These are phyloP conservation scores for Nymphaea colorata DNA, from an alignment of 164 flowering plant genomes.

Conservation along the genomic window DNA sequence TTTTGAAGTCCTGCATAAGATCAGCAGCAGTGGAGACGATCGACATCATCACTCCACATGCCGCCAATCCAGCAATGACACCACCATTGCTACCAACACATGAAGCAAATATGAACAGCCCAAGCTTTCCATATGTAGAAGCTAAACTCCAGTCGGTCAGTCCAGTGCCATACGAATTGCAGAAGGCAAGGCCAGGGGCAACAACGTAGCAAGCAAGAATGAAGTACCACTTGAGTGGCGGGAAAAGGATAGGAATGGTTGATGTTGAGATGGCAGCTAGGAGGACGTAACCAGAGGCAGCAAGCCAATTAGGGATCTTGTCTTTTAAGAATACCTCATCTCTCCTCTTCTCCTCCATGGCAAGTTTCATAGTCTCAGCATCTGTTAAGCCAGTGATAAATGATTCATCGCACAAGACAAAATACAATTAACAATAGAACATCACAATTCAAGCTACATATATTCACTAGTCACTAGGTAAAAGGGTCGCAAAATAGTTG, in stretches of 20 bases:
- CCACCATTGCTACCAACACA: slow-evolving; percentile 77
- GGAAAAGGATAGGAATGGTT: slow-evolving; percentile 71
- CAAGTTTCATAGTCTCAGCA: slow-evolving; percentile 7
- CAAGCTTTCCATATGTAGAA: slow-evolving; percentile 86
- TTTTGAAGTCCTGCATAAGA: slow-evolving; percentile 97
- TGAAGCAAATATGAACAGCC: slow-evolving; percentile 77
- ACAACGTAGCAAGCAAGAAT: slow-evolving; percentile 67
- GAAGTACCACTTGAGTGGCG: slow-evolving; percentile 84
- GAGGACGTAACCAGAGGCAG: slow-evolving; percentile 73
- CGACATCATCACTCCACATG: slow-evolving; percentile 94
- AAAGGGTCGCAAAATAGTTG: no score
- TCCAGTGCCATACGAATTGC: slow-evolving; percentile 95
- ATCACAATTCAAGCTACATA: no score
- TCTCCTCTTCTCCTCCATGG: slow-evolving; percentile 42
- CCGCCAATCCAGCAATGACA: slow-evolving; percentile 81
- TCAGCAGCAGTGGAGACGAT: slow-evolving; percentile 97
- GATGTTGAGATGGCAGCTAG: slow-evolving; percentile 83
- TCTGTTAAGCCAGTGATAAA: neutral
- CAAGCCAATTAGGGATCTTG: slow-evolving; percentile 75
- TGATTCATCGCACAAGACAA: no score
- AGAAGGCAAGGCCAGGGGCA: slow-evolving; percentile 95
- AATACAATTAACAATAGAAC: no score
- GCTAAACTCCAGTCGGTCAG: slow-evolving; percentile 93
- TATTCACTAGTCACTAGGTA: no score
- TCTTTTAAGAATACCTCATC: slow-evolving; percentile 70